These are phyloP conservation scores for Aspergillus sp. DNA, from an alignment of 2,329 filamentous ascomycete species.

Conservation along the genomic window DNA sequence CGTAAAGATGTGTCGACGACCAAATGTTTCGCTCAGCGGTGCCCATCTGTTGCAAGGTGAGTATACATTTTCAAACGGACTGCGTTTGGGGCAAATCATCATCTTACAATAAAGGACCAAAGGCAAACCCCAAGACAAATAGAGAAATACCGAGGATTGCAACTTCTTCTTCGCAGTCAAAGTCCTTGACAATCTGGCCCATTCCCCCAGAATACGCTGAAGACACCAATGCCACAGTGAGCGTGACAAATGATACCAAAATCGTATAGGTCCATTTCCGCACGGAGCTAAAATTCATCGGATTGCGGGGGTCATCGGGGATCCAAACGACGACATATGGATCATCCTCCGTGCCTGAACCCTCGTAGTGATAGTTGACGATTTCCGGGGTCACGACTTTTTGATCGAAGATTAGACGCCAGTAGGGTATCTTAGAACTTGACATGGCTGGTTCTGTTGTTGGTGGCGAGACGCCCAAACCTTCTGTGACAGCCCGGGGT, in stretches of 20 bases:
- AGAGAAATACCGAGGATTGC: slow-evolving; percentile 40
- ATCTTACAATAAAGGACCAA: slow-evolving; percentile 38
- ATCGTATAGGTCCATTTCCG: slow-evolving; percentile 40
- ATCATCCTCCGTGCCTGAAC: slow-evolving; percentile 38
- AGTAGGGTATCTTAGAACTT: slow-evolving; percentile 26
- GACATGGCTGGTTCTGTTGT: too few relatives aligned
- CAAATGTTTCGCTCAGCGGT: slow-evolving; percentile 32
- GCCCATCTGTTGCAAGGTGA: slow-evolving; percentile 21
- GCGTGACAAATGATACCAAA: slow-evolving; percentile 34
- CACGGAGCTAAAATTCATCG: slow-evolving; percentile 31
- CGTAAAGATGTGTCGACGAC: slow-evolving; percentile 30
- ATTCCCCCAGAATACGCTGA: slow-evolving; percentile 40
- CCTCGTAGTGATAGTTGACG: slow-evolving; percentile 26
- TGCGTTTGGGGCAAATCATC: too few relatives aligned
- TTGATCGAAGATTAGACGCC: slow-evolving; percentile 29
- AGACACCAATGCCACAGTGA: slow-evolving; percentile 39
- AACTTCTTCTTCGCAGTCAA: slow-evolving; percentile 31
- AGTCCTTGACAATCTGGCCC: slow-evolving; percentile 28
- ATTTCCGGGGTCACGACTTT: slow-evolving; percentile 30
- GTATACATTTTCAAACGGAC: too few relatives aligned
- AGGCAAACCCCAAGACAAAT: slow-evolving; percentile 44
- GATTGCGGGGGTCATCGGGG: slow-evolving; percentile 39
- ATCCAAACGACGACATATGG: slow-evolving; percentile 41
- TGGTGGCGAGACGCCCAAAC: too few relatives aligned
- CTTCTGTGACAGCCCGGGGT: neutral